Base-by-base conservation (phyloP, 2,329 filamentous ascomycete species). In the Epichloe sp. region DNA sequence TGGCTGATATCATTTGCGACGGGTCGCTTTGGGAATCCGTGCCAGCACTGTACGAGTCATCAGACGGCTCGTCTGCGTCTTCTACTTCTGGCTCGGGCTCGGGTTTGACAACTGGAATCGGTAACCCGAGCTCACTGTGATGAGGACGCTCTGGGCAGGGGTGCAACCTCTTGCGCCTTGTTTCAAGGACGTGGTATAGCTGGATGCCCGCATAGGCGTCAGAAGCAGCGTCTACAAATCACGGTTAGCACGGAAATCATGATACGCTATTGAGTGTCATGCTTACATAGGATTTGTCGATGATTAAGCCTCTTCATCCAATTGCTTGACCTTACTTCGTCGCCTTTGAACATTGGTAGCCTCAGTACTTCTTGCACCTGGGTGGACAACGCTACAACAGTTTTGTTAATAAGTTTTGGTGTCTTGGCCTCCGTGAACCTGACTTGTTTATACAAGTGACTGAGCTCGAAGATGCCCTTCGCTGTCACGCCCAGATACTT, bases 191-290 rank as follows among this genome's bases (percentile, higher is more conserved):
- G 53, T 87, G 73, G 60, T 80, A 95, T 1, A 96, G 70, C 51
- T 87, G 83, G 11, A 85, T 67, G 43, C 82, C 79, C 53, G 86
- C 88, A 62, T 95, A 96, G 0, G 88, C 85, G 64, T 95, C 88
- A 1, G 86, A 83, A 12, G 88, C 88, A 10, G 87, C 82, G 65
- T 90, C 83, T 86, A 34, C 2, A 19, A 31, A 5, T 11, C 19
- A 19, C 45, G 4, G 23, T 50, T 6, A 50, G 48, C 38, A 26
- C 26, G n/a, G n/a, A 5, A 5, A 17, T n/a, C 40, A 26, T 23
- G 12, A 10, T 6, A 23, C 41, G 19, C 5, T 43, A 8, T 21
- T 21, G 15, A 8, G n/a, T 35, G 36, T 11, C 17, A 11, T 11
- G 15, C 85, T 72, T 76, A 91, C 74, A 89, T 48, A 77, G 65